phyloP scores from a whole-genome alignment of 2,329 filamentous ascomycete genomes.

The Mariannaea sp. region DNA sequence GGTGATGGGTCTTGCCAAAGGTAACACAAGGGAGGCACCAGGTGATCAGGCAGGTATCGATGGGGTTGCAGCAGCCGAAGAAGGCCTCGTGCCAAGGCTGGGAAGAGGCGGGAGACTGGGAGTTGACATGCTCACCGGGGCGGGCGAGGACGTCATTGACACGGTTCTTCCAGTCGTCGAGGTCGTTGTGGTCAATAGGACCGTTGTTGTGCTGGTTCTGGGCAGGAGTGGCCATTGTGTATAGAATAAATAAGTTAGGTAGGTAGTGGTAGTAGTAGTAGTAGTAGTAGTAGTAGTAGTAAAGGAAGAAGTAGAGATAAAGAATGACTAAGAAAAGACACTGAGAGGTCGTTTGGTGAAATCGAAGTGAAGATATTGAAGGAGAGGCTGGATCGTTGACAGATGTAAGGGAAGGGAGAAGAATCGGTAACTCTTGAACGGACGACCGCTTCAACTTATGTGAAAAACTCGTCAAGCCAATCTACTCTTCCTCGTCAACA shows the following conservation, averaged over 20 bases:
- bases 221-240: slow-evolving; percentile 28
- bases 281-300: too few species aligned
- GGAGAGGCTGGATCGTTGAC: slow-evolving; percentile 14
- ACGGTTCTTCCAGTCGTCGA: slow-evolving; percentile 50
- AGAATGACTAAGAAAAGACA: slow-evolving; percentile 11
- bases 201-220: slow-evolving; percentile 36
- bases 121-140: slow-evolving; percentile 50
- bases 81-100: slow-evolving; percentile 48
- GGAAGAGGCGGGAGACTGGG: slow-evolving; percentile 45
- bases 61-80: slow-evolving; percentile 52
- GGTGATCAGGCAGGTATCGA: slow-evolving; percentile 51
- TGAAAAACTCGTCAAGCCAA: slow-evolving; percentile 1
- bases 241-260: not conserved
- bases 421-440: not conserved
- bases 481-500: not conserved
- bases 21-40: slow-evolving; percentile 54
- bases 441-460: slow-evolving; percentile 13
- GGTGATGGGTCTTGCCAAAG: slow-evolving; percentile 55
- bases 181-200: slow-evolving; percentile 49
- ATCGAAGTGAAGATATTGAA: slow-evolving; percentile 9
- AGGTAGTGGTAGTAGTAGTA: not conserved
- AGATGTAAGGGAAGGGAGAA: not conserved
- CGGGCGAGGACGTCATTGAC: slow-evolving; percentile 51
- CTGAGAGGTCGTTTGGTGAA: not conserved
- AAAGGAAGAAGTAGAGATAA: not conserved